phyloP scores from a whole-genome alignment of 2,329 filamentous ascomycete genomes.

The Eutypella sp. region DNA sequence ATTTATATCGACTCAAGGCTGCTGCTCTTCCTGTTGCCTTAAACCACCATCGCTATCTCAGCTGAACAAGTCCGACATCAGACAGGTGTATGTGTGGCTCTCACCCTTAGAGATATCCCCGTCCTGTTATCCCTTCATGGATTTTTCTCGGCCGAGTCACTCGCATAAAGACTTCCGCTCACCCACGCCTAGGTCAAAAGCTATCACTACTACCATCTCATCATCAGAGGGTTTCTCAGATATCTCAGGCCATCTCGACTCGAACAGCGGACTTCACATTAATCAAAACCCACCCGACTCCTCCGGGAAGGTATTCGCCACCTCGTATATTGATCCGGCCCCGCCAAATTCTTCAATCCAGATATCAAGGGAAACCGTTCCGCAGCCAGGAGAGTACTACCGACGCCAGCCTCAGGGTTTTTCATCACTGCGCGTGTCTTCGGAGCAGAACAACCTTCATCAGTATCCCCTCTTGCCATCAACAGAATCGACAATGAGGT shows the following conservation, averaged over 20 bases:
- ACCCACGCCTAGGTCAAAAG: not conserved
- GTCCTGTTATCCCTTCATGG: not conserved
- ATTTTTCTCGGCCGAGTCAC: not conserved
- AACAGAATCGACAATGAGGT: slow-evolving; percentile 33
- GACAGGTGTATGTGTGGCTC: not conserved
- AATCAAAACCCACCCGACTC: not conserved
- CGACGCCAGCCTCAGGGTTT: slow-evolving; percentile 15
- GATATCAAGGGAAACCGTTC: not conserved
- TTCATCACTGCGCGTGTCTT: slow-evolving; percentile 29
- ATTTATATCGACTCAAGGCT: not conserved
- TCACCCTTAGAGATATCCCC: not conserved
- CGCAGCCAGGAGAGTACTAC: slow-evolving; percentile 16
- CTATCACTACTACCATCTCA: not conserved
- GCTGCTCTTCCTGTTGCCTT: not conserved
- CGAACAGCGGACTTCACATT: not conserved
- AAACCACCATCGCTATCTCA: not conserved
- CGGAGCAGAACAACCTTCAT: slow-evolving; percentile 24
- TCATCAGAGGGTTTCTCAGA: not conserved
- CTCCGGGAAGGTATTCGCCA: not conserved
- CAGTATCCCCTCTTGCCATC: slow-evolving; percentile 13
- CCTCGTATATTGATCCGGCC: not conserved
- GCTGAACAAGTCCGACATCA: not conserved
- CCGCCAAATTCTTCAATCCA: not conserved
- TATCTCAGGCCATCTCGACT: not conserved
- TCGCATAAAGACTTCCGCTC: not conserved